These are phyloP conservation scores for Ogataea polymorpha DNA, from an alignment of 805 yeast genomes.

Conservation along the genomic window DNA sequence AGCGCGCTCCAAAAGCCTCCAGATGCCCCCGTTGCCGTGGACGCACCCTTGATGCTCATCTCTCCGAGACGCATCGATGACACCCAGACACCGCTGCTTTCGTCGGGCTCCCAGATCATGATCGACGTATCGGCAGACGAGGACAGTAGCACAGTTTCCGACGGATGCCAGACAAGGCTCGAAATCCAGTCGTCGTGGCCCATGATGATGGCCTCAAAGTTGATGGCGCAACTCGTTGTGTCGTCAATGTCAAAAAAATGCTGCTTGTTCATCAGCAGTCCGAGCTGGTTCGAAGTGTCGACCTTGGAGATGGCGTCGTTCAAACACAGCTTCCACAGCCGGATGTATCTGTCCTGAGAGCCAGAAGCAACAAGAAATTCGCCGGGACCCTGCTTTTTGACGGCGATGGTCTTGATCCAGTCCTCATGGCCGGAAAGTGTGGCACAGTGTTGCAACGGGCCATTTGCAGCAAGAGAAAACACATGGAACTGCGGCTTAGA, in stretches of 20 bases:
- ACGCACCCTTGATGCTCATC: conserved; percentile 91
- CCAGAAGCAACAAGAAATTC: conserved; percentile 79
- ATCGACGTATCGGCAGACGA: conserved; percentile 91
- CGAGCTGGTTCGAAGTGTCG: conserved; percentile 49
- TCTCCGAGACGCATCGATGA: conserved; percentile 83
- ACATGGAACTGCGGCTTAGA: conserved; percentile 55
- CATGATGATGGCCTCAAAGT: conserved; percentile 89
- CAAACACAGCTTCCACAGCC: conserved; percentile 77
- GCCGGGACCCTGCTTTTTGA: conserved; percentile 48
- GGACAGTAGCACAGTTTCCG: conserved; percentile 60
- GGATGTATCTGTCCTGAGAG: conserved; percentile 87
- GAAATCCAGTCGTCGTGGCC: conserved; percentile 99
- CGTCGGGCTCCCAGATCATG: conserved; percentile 92
- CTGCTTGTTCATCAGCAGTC: conserved; percentile 66
- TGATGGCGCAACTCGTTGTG: conserved; percentile 48
- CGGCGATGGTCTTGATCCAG: conserved; percentile 80
- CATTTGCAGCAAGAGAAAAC: conserved; percentile 39
- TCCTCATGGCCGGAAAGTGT: conserved; percentile 88
- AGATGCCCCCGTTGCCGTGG: conserved; percentile 95
- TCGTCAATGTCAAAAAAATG: conserved; percentile 48
- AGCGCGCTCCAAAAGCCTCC: conserved; percentile 62
- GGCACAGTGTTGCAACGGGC: conserved; percentile 41
- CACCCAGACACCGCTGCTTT: conserved; percentile 84
- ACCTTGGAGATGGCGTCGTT: conserved; percentile 56
- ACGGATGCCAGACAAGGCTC: conserved; percentile 77